Conservation (phyloP, 352 stramenopile species). For the Discostella stelligera region DNA sequence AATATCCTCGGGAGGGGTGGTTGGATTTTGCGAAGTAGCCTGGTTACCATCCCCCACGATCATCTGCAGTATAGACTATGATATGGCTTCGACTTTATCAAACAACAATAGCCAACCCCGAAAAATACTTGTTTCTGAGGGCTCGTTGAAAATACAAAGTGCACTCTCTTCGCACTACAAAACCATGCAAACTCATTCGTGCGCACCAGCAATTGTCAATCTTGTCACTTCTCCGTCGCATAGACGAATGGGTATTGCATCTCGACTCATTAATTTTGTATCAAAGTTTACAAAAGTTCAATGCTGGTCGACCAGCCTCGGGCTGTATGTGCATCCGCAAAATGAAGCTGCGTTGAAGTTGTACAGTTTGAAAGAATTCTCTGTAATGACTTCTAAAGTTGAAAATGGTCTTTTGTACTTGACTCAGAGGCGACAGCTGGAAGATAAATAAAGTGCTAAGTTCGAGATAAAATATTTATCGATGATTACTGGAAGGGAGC, state of each 20-base stretch:
- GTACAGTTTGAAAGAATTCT: constrained; percentile 36
- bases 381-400: constrained; percentile 10
- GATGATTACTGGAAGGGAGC: too few relatives aligned
- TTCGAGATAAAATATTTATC: too few relatives aligned
- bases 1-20: constrained; percentile 34
- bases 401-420: constrained; percentile 43
- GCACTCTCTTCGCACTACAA: background rate
- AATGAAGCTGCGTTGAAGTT: constrained; percentile 38
- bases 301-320: constrained; percentile 13
- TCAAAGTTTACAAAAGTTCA: constrained; percentile 34
- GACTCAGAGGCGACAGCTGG: background rate
- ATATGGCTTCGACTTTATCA: background rate
- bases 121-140: constrained; percentile 3
- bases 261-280: constrained; percentile 43
- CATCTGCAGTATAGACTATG: background rate
- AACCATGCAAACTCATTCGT: background rate
- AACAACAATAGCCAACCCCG: background rate
- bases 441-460: too few relatives aligned
- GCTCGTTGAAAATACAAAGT: constrained; percentile 10
- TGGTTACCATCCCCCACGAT: constrained; percentile 35
- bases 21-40: constrained; percentile 77
- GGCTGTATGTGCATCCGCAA: constrained; percentile 40
- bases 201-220: constrained; percentile 66
- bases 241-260: constrained; percentile 60
- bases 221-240: constrained; percentile 55